phyloP scores from a whole-genome alignment of 2,329 filamentous ascomycete species.

The Aschersonia sp. region DNA sequence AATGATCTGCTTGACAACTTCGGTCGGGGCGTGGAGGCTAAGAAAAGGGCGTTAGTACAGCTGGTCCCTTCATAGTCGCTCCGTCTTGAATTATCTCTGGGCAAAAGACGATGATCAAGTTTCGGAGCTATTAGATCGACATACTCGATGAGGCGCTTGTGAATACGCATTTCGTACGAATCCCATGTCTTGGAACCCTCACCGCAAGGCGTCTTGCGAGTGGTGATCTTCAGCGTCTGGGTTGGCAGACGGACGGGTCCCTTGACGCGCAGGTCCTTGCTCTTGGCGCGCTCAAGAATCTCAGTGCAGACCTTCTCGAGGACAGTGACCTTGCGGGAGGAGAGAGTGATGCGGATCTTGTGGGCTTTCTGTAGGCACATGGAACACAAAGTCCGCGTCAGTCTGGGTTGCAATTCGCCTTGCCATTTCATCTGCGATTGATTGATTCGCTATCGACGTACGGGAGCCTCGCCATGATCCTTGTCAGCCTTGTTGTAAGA shows the following conservation, averaged over 20 bases:
- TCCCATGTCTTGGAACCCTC: conserved; percentile 99
- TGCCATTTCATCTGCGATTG: not conserved
- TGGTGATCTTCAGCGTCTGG: conserved; percentile 93
- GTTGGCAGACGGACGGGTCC: conserved; percentile 94
- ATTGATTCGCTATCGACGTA: conserved; percentile 27
- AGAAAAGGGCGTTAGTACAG: conserved; percentile 8
- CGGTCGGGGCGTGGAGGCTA: conserved; percentile 87
- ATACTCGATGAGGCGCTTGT: conserved; percentile 94
- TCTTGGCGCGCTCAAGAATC: conserved; percentile 96
- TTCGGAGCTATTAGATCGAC: conserved; percentile 15
- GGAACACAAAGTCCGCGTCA: not conserved
- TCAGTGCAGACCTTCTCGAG: conserved; percentile 98
- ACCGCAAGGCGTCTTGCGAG: conserved; percentile 98
- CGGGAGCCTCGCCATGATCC: conserved; percentile 78
- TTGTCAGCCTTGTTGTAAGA: conserved; percentile 94
- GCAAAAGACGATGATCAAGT: not conserved
- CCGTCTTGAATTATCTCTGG: not conserved
- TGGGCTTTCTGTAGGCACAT: conserved; percentile 57
- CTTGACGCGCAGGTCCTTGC: conserved; percentile 97
- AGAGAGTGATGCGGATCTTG: conserved; percentile 97
- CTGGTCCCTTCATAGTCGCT: not conserved
- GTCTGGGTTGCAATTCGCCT: conserved; percentile 1
- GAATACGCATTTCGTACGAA: conserved; percentile 96
- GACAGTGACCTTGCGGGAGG: conserved; percentile 82
- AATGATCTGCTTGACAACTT: conserved; percentile 94